Evolutionary conservation across 345 rosid species (phyloP), one percentile per base, ranked within the genome.

Genomic region (Euphorbia tirucalli): DNA sequence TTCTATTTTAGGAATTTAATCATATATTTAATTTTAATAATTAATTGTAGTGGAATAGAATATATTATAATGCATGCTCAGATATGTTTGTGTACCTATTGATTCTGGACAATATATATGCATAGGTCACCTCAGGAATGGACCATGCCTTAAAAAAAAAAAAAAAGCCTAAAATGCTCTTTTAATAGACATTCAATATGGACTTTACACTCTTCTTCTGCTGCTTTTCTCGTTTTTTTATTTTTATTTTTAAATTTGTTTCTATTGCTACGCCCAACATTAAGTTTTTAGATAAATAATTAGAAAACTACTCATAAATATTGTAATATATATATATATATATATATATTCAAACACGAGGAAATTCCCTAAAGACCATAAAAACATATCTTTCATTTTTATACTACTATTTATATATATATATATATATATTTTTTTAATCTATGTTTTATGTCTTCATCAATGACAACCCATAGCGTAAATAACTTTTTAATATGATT

Each of bases 1-100:
- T 76, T 76, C 72, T 43, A 57, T 69, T 68, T 68, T 41, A 68
- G 77, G 78, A 74, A 70, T 69, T 41, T 41, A 41, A 41, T 41
- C 7, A 41, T 35, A 41, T 41, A 41, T 41, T 35, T 39, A 57
- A 61, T 27, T 72, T 46, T 35, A n/a, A 66, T 41, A 32, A 16
- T 61, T 30, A 27, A n/a, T 41, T 57, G n/a, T 31, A 22, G 4
- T 10, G 37, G 54, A 63, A 63, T 72, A 31, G 69, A 63, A 62
- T 61, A 48, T 48, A 48, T 48, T 48, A 48, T 48, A 15, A 0
- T n/a, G n/a, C n/a, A n/a, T n/a, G n/a, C n/a, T n/a, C n/a, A n/a
- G n/a, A n/a, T n/a, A n/a, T n/a, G n/a, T n/a, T n/a, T n/a, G 1
- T 21, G 30, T 66, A 49, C 59, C 61, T 3, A 31, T 46, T 35